Percentiles rank a stretch among this genome's conserved stretches.
Conservation (phyloP, 306 rosid genomes). For the Datisca glomerata region DNA sequence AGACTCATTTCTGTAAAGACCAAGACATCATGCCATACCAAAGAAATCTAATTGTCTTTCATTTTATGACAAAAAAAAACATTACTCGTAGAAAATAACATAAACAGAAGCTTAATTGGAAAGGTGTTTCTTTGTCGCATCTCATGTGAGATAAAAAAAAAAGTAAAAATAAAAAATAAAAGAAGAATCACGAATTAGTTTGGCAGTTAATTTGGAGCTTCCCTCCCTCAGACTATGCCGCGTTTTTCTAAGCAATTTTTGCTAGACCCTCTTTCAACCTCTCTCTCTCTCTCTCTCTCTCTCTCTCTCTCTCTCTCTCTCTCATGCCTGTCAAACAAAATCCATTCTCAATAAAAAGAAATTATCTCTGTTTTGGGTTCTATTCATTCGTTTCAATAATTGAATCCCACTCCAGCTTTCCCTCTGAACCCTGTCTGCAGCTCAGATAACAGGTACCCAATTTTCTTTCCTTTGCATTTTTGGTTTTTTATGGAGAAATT, state of each 20-base stretch:
- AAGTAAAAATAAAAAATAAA: no score
- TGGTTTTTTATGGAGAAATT: background rate
- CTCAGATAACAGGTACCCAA: slow-evolving; percentile 7
- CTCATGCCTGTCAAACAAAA: slow-evolving; percentile 35
- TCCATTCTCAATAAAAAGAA: slow-evolving; percentile 23
- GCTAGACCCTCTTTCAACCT: slow-evolving; percentile 28
- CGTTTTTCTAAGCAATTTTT: slow-evolving; percentile 32
- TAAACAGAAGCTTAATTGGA: no score
- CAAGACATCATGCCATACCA: no score
- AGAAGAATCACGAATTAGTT: slow-evolving; percentile 14
- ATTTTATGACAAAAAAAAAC: no score
- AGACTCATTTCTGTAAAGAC: no score
- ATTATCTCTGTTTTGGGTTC: slow-evolving; percentile 16
- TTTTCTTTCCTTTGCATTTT: slow-evolving; percentile 13
- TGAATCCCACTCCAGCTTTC: background rate
- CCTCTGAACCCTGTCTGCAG: background rate
- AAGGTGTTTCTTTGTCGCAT: no score
- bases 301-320: slow-evolving; percentile 25
- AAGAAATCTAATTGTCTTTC: no score
- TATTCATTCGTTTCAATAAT: slow-evolving; percentile 4
- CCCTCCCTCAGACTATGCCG: slow-evolving; percentile 25
- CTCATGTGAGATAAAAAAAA: no score
- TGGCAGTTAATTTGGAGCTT: slow-evolving; percentile 13
- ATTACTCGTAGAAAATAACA: no score
- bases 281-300: slow-evolving; percentile 41